Evolutionary conservation across 1,139 yeast genomes (phyloP), one percentile per base, ranked within the genome.

Genomic region (Zygosaccharomyces pseudobailii): DNA sequence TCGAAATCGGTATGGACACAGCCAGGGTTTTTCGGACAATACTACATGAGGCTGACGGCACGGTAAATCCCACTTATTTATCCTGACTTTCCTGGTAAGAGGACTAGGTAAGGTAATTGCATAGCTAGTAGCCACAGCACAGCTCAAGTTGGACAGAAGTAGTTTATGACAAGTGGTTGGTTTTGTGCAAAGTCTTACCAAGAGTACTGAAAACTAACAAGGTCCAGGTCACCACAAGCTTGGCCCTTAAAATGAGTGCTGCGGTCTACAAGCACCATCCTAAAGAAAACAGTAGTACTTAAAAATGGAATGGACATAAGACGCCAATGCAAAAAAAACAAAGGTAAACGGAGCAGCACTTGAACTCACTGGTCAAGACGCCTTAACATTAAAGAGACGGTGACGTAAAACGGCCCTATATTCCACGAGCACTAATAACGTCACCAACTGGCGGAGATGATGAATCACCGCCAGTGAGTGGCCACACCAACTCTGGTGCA

Each of bases 371-470:
- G 23, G 25, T 28, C 34, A 22, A 28, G 22, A 21, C 13, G 25
- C 25, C 21, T 7, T 27, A 22, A 28, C 20, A 28, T 36, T 24
- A 42, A 30, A 45, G 33, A 32, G 27, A 20, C 9, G 40, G 34
- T 30, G 44, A 49, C 50, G 50, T 47, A 47, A 27, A 38, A 37
- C 52, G 65, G 65, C 65, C 60, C 65, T 61, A 45, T 55, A 59
- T 58, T 61, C 40, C 36, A 33, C 45, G 65, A 59, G 65, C 65
- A 56, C 65, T 56, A 61, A 57, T 46, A 60, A 58, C 62, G 65
- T 60, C 55, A 42, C 56, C 41, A 25, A 38, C 34, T 27, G 41
- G n/a, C 21, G 19, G 33, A 13, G 13, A 30, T 19, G 13, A 30
- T 3, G 33, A n/a, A 19, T 6, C 33, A 19, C 33, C 33, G 13